Evolutionary conservation across 805 yeast genomes (phyloP).

Genomic region (Ogataea corticis): DNA sequence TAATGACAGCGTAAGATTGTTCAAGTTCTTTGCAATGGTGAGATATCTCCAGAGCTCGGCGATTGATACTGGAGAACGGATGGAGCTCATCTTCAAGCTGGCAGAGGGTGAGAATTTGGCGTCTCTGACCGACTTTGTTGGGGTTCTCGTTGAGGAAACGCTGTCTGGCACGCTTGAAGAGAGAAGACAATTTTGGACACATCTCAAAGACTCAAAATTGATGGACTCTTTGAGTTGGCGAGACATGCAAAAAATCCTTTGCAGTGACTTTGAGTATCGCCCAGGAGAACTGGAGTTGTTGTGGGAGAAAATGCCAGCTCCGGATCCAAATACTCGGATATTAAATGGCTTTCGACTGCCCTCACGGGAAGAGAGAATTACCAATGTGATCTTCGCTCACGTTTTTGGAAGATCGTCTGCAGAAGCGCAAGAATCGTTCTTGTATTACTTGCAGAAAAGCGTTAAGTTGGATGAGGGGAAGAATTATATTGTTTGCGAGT

Average conservation of each 20-base stretch:
- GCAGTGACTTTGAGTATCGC: neutral
- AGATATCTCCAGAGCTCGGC: neutral
- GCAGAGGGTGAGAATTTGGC: neutral
- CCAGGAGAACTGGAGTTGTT: neutral
- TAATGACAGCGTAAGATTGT: constrained; percentile 2
- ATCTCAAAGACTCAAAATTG: neutral
- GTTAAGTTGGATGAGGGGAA: too few relatives aligned
- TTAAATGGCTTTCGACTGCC: neutral
- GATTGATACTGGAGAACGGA: neutral
- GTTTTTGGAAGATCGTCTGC: neutral
- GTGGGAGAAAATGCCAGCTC: neutral
- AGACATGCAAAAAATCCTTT: neutral
- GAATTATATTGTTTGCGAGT: neutral
- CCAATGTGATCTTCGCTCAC: neutral
- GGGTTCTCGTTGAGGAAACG: too few relatives aligned
- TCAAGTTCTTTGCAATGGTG: constrained; percentile 6
- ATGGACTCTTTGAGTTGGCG: neutral
- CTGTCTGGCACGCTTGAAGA: too few relatives aligned
- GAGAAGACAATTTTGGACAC: neutral
- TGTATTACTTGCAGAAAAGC: neutral
- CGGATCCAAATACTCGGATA: neutral
- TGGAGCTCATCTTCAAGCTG: neutral
- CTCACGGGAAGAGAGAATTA: neutral
- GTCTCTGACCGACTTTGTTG: too few relatives aligned
- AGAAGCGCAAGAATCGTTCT: neutral